Evolutionary conservation across 1,139 yeast genomes (phyloP).

Genomic region (Taphrina sp.): DNA sequence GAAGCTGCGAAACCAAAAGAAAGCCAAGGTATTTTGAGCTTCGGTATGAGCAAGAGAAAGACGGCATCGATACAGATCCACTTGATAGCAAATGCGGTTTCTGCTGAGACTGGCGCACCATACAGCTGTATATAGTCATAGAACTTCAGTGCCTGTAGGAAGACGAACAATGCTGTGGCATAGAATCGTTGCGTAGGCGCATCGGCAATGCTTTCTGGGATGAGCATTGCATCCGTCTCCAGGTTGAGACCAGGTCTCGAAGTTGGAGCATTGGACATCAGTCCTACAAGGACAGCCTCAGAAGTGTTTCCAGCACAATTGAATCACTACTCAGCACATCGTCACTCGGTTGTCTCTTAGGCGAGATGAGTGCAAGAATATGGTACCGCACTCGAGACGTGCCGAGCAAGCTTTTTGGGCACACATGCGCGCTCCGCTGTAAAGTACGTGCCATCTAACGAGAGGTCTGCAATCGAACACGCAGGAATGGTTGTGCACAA

Average conservation of each 20-base stretch:
- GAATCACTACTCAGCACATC: too few species aligned
- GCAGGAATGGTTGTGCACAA: too few species aligned
- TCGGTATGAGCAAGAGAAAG: constrained; percentile 67
- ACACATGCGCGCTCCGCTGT: too few species aligned
- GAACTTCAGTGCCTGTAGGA: constrained; percentile 77
- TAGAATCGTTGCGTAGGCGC: constrained; percentile 78
- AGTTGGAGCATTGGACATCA: constrained; percentile 17
- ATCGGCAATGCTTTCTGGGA: constrained; percentile 49
- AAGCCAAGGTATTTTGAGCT: constrained; percentile 70
- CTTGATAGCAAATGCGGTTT: constrained; percentile 56
- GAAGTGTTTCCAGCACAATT: too few species aligned
- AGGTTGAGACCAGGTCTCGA: constrained; percentile 2
- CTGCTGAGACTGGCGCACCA: constrained; percentile 53
- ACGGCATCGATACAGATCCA: constrained; percentile 71
- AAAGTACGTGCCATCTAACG: too few species aligned
- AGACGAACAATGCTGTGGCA: constrained; percentile 61
- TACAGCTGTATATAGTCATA: constrained; percentile 61
- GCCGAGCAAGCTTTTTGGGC: too few species aligned
- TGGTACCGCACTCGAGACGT: too few species aligned
- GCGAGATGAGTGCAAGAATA: too few species aligned
- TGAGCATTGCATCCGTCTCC: constrained; percentile 18
- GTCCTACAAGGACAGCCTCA: too few species aligned
- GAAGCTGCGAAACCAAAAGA: constrained; percentile 51
- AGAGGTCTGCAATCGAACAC: too few species aligned
- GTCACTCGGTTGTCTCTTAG: too few species aligned